Percentiles rank a stretch among this genome's conserved stretches.
phyloP scores from a whole-genome alignment of 176 grass and related monocot genomes.

The Musa troglodytarum region DNA sequence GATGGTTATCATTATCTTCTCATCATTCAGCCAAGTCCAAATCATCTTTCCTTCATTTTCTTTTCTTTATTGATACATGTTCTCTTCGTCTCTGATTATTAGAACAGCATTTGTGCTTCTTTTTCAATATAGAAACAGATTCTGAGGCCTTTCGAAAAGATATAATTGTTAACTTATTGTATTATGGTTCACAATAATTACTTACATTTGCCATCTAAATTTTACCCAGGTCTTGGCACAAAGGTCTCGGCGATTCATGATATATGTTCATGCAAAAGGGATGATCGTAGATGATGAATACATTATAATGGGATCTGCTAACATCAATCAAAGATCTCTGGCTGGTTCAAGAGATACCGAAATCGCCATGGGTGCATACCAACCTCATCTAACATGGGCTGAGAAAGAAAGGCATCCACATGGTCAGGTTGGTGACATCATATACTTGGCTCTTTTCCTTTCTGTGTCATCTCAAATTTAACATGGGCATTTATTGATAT shows the following conservation, averaged over 20 bases:
- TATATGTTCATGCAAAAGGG: constrained; percentile 93
- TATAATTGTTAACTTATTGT: neutral
- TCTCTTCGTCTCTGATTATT: too few species aligned
- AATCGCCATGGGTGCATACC: constrained; percentile 98
- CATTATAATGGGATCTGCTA: constrained; percentile 84
- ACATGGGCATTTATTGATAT: neutral
- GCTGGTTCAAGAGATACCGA: constrained; percentile 87
- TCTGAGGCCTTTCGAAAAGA: neutral
- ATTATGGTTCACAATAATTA: neutral
- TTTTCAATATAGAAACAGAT: too few species aligned
- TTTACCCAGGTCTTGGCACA: constrained; percentile 36
- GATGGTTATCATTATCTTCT: too few species aligned
- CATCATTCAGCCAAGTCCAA: too few species aligned
- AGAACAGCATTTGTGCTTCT: too few species aligned
- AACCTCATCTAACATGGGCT: constrained; percentile 73
- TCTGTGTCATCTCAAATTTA: neutral
- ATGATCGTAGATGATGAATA: constrained; percentile 95
- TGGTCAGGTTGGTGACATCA: constrained; percentile 49
- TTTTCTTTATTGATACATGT: too few species aligned
- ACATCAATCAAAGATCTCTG: constrained; percentile 93
- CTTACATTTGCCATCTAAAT: constrained; percentile 16
- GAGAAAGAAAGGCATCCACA: constrained; percentile 49
- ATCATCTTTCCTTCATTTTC: too few species aligned
- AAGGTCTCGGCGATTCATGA: constrained; percentile 85
- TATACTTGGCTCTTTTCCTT: neutral